Conservation (phyloP, 331 rosid genomes). For the Erythrophleum ivorense region DNA sequence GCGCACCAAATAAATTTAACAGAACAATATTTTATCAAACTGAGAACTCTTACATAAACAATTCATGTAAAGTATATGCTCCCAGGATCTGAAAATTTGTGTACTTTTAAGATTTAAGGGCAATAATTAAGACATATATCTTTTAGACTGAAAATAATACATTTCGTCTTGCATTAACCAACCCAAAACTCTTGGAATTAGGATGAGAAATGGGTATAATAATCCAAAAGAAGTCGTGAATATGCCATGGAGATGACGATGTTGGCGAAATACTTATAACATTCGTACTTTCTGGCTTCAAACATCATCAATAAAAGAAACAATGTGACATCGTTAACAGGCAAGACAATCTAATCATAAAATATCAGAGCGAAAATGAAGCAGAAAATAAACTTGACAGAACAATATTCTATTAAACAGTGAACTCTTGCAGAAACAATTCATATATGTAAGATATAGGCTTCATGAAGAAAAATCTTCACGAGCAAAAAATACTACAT, state of each 20-base stretch:
- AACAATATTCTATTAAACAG: not conserved
- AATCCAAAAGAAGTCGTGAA: too few relatives aligned
- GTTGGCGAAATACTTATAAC: too few relatives aligned
- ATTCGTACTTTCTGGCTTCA: not conserved
- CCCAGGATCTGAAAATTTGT: too few relatives aligned
- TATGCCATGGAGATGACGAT: too few relatives aligned
- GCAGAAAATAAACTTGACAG: not conserved
- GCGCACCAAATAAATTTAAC: not conserved
- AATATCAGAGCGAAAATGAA: not conserved
- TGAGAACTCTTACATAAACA: not conserved
- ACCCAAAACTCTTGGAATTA: too few relatives aligned
- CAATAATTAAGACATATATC: too few relatives aligned
- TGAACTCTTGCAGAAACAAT: not conserved
- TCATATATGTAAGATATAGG: not conserved
- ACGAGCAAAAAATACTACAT: not conserved
- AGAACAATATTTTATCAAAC: not conserved
- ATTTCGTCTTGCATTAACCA: too few relatives aligned
- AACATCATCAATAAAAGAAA: not conserved
- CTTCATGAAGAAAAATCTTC: not conserved
- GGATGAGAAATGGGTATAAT: too few relatives aligned
- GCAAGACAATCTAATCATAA: too few relatives aligned
- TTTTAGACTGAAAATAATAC: too few relatives aligned
- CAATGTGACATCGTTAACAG: not conserved
- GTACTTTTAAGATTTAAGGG: too few relatives aligned
- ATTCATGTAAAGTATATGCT: too few relatives aligned